Evolutionary conservation across 202 grass and related monocot species (phyloP), one percentile per base, ranked within the genome.

Genomic region (Panicum virgatum): DNA sequence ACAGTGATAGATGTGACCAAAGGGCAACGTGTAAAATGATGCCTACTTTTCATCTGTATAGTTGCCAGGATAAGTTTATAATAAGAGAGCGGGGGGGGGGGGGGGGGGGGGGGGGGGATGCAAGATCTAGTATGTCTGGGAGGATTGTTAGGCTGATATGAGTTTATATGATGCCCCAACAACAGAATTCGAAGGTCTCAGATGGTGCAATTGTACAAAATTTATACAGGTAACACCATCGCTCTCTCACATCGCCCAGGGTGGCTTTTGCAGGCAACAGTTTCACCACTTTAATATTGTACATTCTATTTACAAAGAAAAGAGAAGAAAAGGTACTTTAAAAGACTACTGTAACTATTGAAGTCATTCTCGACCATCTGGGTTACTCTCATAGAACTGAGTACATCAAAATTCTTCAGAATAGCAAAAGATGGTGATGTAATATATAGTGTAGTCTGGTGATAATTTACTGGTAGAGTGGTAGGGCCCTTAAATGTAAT

Each of bases 351-450:
- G 38, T 10, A 47, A 58, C 48, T 60, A 83, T 5, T 5, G 32
- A 39, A 57, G 29, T 36, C 29, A 34, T 16, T 27, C n/a, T 27
- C 23, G 32, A n/a, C 64, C 46, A 70, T 48, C 18, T 72, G 37
- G 48, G 27, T 76, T 56, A 2, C 36, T 47, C 66, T 64, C 12
- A 56, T 7, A 65, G 62, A 76, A 77, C 46, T 78, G 38, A 32
- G 30, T 26, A 46, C 48, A 77, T 46, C 69, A 23, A 48, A 71
- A 66, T 66, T 37, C 15, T 80, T 25, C 14, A 57, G 12, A 25
- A 50, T 5, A 27, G 37, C 29, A 73, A 72, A 73, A 30, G 39
- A 74, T 64, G 26, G 9, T 6, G 2, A 47, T 51, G 3, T 65
- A 15, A 82, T 45, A 36, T 9, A 54, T 19, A 34, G 32, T 34